Percentiles rank a stretch among this genome's conserved stretches.
Conservation (phyloP, 2,329 filamentous ascomycete genomes). For the Xylariaceae sp. region DNA sequence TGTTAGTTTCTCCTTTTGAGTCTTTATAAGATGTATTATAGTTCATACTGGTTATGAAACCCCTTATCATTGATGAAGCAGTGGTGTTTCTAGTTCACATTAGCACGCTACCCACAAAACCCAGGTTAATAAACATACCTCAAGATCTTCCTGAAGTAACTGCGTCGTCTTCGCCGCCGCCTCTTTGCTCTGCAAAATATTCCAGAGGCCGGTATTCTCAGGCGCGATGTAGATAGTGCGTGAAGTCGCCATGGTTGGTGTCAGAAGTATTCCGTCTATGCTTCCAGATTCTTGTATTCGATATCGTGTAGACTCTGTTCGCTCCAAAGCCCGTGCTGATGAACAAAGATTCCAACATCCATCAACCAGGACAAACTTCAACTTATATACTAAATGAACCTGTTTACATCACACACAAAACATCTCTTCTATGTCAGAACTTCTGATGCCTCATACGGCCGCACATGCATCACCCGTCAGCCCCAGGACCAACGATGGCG, state of each 20-base stretch:
- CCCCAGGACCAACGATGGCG: too few relatives aligned
- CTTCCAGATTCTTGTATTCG: background rate
- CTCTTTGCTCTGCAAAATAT: conserved; percentile 46
- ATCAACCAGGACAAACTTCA: too few relatives aligned
- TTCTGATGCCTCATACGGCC: too few relatives aligned
- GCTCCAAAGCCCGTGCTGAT: too few relatives aligned
- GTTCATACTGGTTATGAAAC: conserved; percentile 72
- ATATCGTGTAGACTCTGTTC: background rate
- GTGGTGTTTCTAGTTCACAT: conserved; percentile 50
- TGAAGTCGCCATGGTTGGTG: conserved; percentile 41
- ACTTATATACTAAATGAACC: too few relatives aligned
- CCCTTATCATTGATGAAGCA: conserved; percentile 72
- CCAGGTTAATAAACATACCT: conserved; percentile 42
- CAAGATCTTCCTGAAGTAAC: conserved; percentile 71
- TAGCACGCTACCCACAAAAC: too few relatives aligned
- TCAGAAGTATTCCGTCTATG: conserved; percentile 1
- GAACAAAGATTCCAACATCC: too few relatives aligned
- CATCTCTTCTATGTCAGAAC: too few relatives aligned
- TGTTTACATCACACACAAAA: too few relatives aligned
- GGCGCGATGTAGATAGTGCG: conserved; percentile 44
- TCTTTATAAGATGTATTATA: background rate
- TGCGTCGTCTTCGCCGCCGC: conserved; percentile 59
- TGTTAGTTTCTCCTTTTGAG: too few relatives aligned
- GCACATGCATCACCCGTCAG: too few relatives aligned
- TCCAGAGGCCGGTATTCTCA: conserved; percentile 47